These are phyloP conservation scores for Saccharum officinarum DNA, from an alignment of 176 grass and related monocot genomes.

Conservation along the genomic window DNA sequence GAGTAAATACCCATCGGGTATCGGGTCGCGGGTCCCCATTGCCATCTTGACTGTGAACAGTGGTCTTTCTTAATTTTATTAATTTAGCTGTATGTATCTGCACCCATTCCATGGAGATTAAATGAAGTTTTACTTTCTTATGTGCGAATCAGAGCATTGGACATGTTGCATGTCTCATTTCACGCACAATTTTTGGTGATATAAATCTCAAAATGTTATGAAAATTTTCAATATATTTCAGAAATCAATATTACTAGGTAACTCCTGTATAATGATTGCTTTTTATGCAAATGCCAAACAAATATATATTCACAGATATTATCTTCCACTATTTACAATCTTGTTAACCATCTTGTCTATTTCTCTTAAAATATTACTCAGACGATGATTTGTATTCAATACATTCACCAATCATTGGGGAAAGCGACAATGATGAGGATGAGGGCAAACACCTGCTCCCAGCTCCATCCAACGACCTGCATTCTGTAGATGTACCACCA, in stretches of 20 bases:
- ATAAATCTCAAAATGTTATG: background rate
- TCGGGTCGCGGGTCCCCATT: too few relatives aligned
- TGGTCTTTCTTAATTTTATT: background rate
- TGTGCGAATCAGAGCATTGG: background rate
- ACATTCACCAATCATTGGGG: slow-evolving; percentile 49
- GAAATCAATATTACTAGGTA: background rate
- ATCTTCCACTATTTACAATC: background rate
- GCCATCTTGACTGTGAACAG: background rate
- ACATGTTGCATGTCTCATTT: background rate
- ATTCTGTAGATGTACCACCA: slow-evolving; percentile 54
- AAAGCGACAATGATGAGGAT: slow-evolving; percentile 45
- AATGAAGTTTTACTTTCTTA: background rate
- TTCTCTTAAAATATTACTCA: slow-evolving; percentile 43
- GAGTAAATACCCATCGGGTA: too few relatives aligned
- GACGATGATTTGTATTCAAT: slow-evolving; percentile 68
- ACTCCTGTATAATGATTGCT: slow-evolving; percentile 13
- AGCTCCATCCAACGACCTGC: slow-evolving; percentile 40
- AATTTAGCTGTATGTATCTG: slow-evolving; percentile 1
- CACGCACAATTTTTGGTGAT: background rate
- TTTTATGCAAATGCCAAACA: slow-evolving; percentile 3
- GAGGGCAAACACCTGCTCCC: slow-evolving; percentile 50
- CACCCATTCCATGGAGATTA: background rate
- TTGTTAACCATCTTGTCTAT: slow-evolving; percentile 20
- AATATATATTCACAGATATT: slow-evolving; percentile 9
- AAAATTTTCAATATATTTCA: background rate